phyloP scores from a whole-genome alignment of 2,329 filamentous ascomycete species.

The Phialophora macrospora region DNA sequence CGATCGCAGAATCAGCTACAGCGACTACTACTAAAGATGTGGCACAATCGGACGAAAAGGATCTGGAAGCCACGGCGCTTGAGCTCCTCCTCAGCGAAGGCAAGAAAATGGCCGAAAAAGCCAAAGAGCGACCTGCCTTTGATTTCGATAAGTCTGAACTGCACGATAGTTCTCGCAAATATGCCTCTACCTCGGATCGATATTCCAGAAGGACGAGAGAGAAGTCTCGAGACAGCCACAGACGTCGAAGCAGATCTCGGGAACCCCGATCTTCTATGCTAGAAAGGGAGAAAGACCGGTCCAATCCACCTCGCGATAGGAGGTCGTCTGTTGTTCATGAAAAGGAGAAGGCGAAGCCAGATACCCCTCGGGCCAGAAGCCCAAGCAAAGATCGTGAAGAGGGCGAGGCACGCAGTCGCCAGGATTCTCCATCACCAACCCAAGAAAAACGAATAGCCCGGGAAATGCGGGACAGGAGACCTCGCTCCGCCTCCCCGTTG shows the following conservation, averaged over 20 bases:
- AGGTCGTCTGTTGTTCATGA: constrained; percentile 22
- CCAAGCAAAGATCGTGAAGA: constrained; percentile 38
- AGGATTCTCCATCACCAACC: constrained; percentile 31
- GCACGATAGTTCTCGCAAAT: constrained; percentile 40
- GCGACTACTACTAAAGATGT: constrained; percentile 40
- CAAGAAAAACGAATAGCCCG: constrained; percentile 26
- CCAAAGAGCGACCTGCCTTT: constrained; percentile 56
- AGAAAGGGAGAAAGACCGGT: constrained; percentile 12
- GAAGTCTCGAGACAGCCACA: constrained; percentile 36
- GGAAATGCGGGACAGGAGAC: constrained; percentile 38
- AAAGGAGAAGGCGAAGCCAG: constrained; percentile 17
- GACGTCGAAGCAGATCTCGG: constrained; percentile 38
- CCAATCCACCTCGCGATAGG: not conserved
- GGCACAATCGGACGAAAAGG: constrained; percentile 57
- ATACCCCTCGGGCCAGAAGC: constrained; percentile 12
- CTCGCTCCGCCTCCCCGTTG: constrained; percentile 39
- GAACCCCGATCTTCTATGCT: constrained; percentile 25
- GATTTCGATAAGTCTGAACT: constrained; percentile 45
- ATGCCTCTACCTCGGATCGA: constrained; percentile 36
- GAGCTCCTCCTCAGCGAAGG: constrained; percentile 60
- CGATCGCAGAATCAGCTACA: constrained; percentile 41
- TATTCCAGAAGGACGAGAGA: constrained; percentile 40
- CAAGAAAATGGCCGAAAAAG: constrained; percentile 59
- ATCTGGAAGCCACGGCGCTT: constrained; percentile 61
- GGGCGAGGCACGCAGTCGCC: constrained; percentile 37